A percentile compares a stretch with the other conserved stretches of the same genome.
Evolutionary conservation across 2,329 filamentous ascomycete species (phyloP).

Genomic region (Cercospora sesami): DNA sequence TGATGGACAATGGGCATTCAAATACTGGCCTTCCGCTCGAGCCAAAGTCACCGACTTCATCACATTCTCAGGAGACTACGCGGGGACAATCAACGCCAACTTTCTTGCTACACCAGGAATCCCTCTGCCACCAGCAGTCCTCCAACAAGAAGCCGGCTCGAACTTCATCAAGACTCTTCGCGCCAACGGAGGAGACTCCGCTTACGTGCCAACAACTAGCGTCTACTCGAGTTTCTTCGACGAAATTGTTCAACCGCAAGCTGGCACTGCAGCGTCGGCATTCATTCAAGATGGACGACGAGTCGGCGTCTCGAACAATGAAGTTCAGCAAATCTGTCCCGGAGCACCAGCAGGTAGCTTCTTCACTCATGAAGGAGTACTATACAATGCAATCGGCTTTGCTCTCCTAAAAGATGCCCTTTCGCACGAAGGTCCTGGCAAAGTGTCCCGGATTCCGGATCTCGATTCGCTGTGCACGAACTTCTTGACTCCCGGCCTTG

Average conservation of each 20-base stretch:
- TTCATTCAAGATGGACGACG: constrained; percentile 44
- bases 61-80: not conserved
- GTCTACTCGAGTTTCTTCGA: constrained; percentile 53
- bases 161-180: not conserved
- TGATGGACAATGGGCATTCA: not conserved
- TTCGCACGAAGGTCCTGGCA: constrained; percentile 49
- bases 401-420: constrained; percentile 53
- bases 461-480: constrained; percentile 44
- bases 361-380: constrained; percentile 54
- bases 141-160: not conserved
- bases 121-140: not conserved
- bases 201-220: constrained; percentile 35
- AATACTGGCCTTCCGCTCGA: not conserved
- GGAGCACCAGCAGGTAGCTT: constrained; percentile 46
- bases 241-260: constrained; percentile 54
- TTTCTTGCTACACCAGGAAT: not conserved
- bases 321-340: constrained; percentile 48
- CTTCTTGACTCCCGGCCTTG: constrained; percentile 43
- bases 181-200: not conserved
- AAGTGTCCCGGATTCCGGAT: constrained; percentile 42
- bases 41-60: not conserved
- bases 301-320: constrained; percentile 54
- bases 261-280: constrained; percentile 49
- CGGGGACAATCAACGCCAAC: not conserved
- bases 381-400: constrained; percentile 53